Conservation (phyloP, 257 asterid genomes). For the Solanum pinnatisectum region DNA sequence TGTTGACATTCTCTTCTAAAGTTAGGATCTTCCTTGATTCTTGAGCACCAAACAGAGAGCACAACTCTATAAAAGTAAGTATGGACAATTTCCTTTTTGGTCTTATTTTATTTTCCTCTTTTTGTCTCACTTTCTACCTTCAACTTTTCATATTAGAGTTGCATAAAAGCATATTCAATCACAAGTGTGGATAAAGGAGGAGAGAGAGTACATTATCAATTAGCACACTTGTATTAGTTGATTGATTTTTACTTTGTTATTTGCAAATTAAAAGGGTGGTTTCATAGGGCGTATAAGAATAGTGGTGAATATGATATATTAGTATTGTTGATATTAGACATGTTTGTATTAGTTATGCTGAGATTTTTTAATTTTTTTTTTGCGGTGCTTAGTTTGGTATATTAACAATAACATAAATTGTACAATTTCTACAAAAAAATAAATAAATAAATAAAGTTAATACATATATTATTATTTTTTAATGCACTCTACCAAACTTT, state of each 20-base stretch:
- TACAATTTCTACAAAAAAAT: too few species aligned
- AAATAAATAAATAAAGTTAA: too few species aligned
- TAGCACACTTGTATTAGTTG: background rate
- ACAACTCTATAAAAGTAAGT: background rate
- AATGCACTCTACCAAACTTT: background rate
- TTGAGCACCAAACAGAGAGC: background rate
- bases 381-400: too few species aligned
- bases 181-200: background rate
- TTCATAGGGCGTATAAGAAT: too few species aligned
- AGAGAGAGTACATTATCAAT: background rate
- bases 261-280: too few species aligned
- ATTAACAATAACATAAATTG: too few species aligned
- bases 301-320: too few species aligned
- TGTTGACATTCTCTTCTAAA: conserved; percentile 7
- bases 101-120: background rate
- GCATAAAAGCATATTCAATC: background rate
- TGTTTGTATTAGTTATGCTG: too few species aligned
- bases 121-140: background rate
- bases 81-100: background rate
- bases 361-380: too few species aligned
- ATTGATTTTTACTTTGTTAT: background rate
- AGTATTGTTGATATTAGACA: too few species aligned
- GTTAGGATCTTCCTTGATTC: background rate
- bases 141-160: background rate
- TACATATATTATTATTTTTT: too few species aligned